phyloP scores from a whole-genome alignment of 768 basidiomycete genomes.

The Mycena vulgaris region DNA sequence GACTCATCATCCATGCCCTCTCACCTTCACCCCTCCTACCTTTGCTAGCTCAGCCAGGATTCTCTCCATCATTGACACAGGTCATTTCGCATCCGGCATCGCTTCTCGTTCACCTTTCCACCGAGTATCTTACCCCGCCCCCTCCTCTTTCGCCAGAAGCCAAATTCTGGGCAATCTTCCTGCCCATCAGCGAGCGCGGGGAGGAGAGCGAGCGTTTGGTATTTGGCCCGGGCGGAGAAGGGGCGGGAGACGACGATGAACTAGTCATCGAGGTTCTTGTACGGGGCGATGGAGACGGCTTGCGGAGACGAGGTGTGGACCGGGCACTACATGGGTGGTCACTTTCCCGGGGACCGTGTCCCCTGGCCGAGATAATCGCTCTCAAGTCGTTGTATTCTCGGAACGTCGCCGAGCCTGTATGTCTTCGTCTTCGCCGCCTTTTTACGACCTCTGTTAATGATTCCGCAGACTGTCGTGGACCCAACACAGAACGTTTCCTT shows the following conservation, averaged over 20 bases:
- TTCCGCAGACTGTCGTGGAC: constrained; percentile 60
- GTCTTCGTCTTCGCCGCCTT: constrained; percentile 12
- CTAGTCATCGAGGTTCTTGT: constrained; percentile 75
- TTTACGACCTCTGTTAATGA: constrained; percentile 7
- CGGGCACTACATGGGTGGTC: constrained; percentile 79
- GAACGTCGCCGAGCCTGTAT: constrained; percentile 53
- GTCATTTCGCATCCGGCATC: constrained; percentile 79
- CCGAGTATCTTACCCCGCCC: constrained; percentile 79
- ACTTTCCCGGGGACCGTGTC: constrained; percentile 54
- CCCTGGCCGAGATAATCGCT: constrained; percentile 65
- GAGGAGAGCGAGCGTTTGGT: constrained; percentile 74
- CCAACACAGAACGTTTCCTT: constrained; percentile 84
- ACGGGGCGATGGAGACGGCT: constrained; percentile 58
- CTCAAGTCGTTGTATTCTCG: constrained; percentile 65
- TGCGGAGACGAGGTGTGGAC: constrained; percentile 68
- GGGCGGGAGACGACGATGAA: constrained; percentile 62
- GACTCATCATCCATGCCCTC: constrained; percentile 72
- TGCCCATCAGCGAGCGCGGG: constrained; percentile 74
- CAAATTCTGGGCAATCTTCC: constrained; percentile 88
- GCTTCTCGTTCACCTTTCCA: constrained; percentile 78
- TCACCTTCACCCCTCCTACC: constrained; percentile 65
- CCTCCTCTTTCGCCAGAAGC: constrained; percentile 72
- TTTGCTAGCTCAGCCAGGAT: constrained; percentile 70
- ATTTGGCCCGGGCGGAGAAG: constrained; percentile 70
- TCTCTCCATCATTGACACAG: constrained; percentile 77